These are phyloP conservation scores for Verticillium tricorpus DNA, from an alignment of 2,329 filamentous ascomycete species.

Conservation along the genomic window DNA sequence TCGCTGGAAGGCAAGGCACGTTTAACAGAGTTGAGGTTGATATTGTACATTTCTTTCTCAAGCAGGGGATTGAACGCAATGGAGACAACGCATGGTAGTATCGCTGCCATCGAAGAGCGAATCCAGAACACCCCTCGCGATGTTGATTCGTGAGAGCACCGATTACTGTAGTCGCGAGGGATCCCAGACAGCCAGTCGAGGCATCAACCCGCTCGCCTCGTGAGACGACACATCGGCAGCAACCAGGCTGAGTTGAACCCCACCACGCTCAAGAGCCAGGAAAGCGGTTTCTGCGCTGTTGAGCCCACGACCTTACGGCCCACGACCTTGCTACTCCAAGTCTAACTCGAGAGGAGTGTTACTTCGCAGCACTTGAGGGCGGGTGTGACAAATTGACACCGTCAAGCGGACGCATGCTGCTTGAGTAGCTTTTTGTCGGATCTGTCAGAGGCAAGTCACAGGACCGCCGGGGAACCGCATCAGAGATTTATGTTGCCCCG, in stretches of 20 bases:
- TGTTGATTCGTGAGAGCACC: no score
- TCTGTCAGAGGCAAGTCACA: slow-evolving; percentile 5
- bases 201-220: background rate
- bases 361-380: background rate
- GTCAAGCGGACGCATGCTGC: background rate
- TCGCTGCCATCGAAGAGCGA: no score
- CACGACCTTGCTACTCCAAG: background rate
- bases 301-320: background rate
- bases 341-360: background rate
- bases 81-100: no score
- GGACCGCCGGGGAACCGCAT: background rate
- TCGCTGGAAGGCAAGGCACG: no score
- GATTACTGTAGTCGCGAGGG: no score
- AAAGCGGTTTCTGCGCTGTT: background rate
- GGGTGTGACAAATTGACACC: background rate
- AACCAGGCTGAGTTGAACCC: background rate
- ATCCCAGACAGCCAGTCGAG: no score
- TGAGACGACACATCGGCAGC: background rate
- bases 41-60: no score
- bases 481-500: background rate
- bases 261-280: background rate
- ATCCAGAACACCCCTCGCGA: no score
- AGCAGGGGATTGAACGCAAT: no score
- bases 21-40: no score
- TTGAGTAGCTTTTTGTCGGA: background rate